Percentiles rank a stretch among this genome's conserved stretches.
These are phyloP conservation scores for Penicillium maclennaniae DNA, from an alignment of 495 filamentous ascomycete genomes.

Conservation along the genomic window DNA sequence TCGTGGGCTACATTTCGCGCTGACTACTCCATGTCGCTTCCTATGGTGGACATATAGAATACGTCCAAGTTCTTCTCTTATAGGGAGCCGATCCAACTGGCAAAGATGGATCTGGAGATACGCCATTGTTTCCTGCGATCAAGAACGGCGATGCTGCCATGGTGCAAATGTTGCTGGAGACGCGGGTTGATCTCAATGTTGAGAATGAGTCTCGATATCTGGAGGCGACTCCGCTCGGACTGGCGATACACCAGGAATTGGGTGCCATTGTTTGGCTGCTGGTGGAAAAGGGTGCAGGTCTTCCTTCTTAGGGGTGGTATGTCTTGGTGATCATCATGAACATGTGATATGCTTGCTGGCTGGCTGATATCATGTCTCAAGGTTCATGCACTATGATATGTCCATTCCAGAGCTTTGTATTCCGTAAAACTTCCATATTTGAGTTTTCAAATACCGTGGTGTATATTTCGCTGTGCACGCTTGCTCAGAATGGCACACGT, in stretches of 20 bases:
- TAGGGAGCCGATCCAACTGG: neutral
- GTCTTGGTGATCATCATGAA: neutral
- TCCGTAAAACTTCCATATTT: too few relatives aligned
- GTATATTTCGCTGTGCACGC: too few relatives aligned
- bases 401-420: too few relatives aligned
- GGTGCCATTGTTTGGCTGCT: neutral
- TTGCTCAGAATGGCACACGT: too few relatives aligned
- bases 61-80: neutral
- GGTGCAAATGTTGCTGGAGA: neutral
- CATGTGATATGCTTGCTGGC: neutral
- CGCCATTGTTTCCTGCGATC: neutral
- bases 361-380: too few relatives aligned
- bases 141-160: neutral
- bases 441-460: too few relatives aligned
- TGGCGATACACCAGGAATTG: neutral
- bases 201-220: neutral
- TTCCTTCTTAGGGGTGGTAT: neutral
- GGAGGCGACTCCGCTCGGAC: neutral
- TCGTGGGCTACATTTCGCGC: neutral
- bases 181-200: neutral
- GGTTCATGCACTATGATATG: too few relatives aligned
- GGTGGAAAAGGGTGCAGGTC: neutral
- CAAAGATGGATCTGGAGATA: neutral
- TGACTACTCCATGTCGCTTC: neutral
- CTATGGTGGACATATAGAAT: neutral